Evolutionary conservation across 345 rosid genomes (phyloP).

Genomic region (Draba incana): DNA sequence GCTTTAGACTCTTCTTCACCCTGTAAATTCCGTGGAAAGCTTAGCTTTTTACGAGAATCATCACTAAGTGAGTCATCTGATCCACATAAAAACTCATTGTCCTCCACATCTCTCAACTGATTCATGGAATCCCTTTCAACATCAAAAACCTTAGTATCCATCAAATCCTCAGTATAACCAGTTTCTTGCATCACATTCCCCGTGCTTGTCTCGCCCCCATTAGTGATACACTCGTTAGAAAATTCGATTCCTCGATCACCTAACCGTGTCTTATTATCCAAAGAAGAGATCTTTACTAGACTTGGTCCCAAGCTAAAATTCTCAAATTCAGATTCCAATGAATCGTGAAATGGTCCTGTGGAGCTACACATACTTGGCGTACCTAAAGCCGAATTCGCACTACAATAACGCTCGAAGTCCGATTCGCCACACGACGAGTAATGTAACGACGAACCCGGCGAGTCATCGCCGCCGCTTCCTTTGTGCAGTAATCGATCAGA

Average conservation of each 20-base stretch:
- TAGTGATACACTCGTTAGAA: conserved; percentile 19
- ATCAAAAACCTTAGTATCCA: conserved; percentile 15
- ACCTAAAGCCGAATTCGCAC: conserved; percentile 80
- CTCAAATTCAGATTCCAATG: conserved; percentile 66
- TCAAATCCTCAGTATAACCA: conserved; percentile 24
- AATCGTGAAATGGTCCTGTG: conserved; percentile 54
- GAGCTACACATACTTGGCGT: conserved; percentile 78
- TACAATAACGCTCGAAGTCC: conserved; percentile 78
- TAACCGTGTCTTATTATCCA: conserved; percentile 28
- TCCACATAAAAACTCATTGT: conserved; percentile 29
- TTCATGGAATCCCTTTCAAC: conserved; percentile 37
- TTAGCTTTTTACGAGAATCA: conserved; percentile 42
- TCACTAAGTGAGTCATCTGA: conserved; percentile 63
- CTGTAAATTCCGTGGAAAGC: conserved; percentile 36
- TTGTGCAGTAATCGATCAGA: conserved; percentile 39
- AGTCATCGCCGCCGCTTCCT: conserved; percentile 48
- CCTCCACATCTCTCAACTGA: conserved; percentile 29
- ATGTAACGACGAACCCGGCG: conserved; percentile 58
- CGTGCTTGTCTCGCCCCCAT: background rate
- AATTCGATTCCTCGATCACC: conserved; percentile 40
- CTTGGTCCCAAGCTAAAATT: conserved; percentile 66
- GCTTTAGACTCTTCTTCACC: conserved; percentile 34
- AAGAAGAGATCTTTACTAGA: conserved; percentile 28
- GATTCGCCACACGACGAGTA: conserved; percentile 88
- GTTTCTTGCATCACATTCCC: conserved; percentile 24